Conservation (phyloP, 2,329 filamentous ascomycete genomes). For the Elsinoe ampelina region DNA sequence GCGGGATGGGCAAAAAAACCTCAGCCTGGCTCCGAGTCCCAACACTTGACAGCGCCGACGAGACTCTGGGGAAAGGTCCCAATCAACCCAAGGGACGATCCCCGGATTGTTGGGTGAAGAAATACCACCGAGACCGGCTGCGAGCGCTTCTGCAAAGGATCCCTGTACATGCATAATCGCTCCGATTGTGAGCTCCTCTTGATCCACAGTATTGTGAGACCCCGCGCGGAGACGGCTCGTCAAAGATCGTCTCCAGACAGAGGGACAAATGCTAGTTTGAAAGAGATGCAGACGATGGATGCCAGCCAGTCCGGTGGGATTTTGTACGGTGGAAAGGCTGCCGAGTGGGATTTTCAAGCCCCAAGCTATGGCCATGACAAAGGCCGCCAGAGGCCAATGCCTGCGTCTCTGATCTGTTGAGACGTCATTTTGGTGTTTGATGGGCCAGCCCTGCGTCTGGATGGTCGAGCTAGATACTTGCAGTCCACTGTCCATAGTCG, state of each 20-base stretch:
- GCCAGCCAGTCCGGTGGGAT: neutral
- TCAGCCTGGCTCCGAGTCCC: neutral
- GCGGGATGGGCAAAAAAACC: neutral
- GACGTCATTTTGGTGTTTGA: conserved; percentile 10
- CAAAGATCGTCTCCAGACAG: neutral
- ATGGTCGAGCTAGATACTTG: neutral
- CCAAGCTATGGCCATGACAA: neutral
- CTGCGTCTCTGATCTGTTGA: neutral
- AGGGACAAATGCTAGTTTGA: neutral
- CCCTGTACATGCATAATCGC: conserved; percentile 1
- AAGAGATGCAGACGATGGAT: too few relatives aligned
- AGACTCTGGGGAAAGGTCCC: neutral
- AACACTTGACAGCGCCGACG: neutral
- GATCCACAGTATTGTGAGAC: neutral
- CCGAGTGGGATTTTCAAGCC: conserved; percentile 3
- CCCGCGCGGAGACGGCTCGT: neutral
- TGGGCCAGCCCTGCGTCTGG: conserved; percentile 11
- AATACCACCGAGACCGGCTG: conserved; percentile 8
- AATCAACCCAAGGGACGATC: neutral
- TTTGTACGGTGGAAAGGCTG: neutral
- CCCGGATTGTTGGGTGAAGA: conserved; percentile 1
- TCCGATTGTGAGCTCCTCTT: neutral
- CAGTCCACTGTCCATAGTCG: too few relatives aligned
- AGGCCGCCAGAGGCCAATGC: neutral
- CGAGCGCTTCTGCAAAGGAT: neutral